Conservation (phyloP, 2,329 filamentous ascomycete genomes). For the Knoxdaviesia proteae region DNA sequence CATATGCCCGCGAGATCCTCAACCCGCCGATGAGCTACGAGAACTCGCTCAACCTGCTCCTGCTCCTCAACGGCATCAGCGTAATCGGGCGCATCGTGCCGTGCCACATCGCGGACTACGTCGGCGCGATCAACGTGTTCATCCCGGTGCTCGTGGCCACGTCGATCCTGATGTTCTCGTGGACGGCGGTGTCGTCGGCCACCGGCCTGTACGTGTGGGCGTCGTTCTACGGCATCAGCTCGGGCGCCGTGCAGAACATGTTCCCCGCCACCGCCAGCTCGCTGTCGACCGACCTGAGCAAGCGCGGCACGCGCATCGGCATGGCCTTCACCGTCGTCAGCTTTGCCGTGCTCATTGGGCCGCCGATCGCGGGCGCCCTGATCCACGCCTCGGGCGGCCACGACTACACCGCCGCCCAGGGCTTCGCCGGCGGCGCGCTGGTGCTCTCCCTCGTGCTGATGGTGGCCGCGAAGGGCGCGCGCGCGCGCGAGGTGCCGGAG, state of each 20-base stretch:
- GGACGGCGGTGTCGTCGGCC: conserved; percentile 32
- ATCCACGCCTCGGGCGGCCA: conserved; percentile 18
- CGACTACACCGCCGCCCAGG: conserved; percentile 24
- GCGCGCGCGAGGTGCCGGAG: conserved; percentile 9
- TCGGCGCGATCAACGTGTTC: conserved; percentile 40
- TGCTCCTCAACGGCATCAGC: conserved; percentile 44
- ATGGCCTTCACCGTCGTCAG: conserved; percentile 37
- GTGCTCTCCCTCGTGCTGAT: conserved; percentile 20
- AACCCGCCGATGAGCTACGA: conserved; percentile 19
- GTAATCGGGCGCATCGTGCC: conserved; percentile 35
- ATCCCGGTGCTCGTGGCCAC: conserved; percentile 23
- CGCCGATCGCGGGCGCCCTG: conserved; percentile 28
- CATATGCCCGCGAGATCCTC: conserved; percentile 23
- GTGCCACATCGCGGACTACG: conserved; percentile 33
- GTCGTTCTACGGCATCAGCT: conserved; percentile 40
- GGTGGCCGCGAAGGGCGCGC: conserved; percentile 15
- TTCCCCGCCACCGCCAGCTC: conserved; percentile 33
- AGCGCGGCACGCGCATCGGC: conserved; percentile 32
- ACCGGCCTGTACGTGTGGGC: conserved; percentile 39
- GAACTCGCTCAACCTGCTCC: conserved; percentile 36
- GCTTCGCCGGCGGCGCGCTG: conserved; percentile 23
- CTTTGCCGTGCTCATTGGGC: conserved; percentile 29
- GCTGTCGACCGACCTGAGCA: conserved; percentile 28
- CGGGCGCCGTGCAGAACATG: conserved; percentile 41
- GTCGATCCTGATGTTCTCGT: conserved; percentile 26